Conservation (phyloP, 257 asterid genomes). For the Linaria vulgaris region DNA sequence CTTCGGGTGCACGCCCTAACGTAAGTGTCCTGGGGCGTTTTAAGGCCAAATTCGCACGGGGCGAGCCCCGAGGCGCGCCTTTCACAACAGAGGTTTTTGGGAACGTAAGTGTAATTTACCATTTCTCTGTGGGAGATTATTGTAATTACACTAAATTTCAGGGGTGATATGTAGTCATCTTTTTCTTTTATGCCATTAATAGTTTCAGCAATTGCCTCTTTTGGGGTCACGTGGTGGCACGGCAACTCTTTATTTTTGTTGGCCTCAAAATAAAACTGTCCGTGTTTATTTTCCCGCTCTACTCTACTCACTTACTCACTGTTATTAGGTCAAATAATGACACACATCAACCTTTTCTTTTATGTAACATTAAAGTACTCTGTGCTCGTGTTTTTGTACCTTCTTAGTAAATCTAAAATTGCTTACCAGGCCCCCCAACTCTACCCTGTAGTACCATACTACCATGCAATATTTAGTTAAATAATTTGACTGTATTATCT, state of each 20-base stretch:
- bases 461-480: slow-evolving; percentile 28
- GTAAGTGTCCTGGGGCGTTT: too few relatives aligned
- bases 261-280: slow-evolving; percentile 31
- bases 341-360: not conserved
- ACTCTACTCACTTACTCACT: too few relatives aligned
- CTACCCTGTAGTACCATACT: not conserved
- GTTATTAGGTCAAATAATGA: slow-evolving; percentile 16
- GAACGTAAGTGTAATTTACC: too few relatives aligned
- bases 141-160: too few relatives aligned
- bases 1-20: too few relatives aligned
- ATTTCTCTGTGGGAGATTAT: too few relatives aligned
- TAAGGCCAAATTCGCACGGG: too few relatives aligned
- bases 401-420: not conserved
- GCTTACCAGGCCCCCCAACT: slow-evolving; percentile 26
- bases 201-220: slow-evolving; percentile 12
- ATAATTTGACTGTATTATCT: slow-evolving; percentile 37
- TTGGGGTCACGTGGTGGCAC: slow-evolving; percentile 46
- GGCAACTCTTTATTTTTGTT: slow-evolving; percentile 35
- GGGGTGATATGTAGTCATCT: too few relatives aligned
- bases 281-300: slow-evolving; percentile 37
- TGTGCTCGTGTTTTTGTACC: not conserved
- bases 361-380: not conserved
- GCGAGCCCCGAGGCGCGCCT: too few relatives aligned
- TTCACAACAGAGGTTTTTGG: too few relatives aligned
- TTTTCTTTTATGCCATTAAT: too few relatives aligned